Evolutionary conservation across 129 eudicot species (phyloP).

Genomic region (Artemisia annua): DNA sequence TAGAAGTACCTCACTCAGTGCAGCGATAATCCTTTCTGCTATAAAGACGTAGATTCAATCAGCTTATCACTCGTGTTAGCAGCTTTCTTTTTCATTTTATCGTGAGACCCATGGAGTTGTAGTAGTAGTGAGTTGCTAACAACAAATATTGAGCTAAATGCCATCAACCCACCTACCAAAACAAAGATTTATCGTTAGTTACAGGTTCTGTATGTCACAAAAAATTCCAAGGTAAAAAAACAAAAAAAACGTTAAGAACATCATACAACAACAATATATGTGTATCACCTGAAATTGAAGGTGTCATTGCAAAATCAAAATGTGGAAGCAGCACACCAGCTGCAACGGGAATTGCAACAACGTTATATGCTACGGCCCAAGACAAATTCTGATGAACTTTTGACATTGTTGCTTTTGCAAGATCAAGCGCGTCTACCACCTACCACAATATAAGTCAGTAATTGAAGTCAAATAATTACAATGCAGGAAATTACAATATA

Average conservation of each 20-base stretch:
- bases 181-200: constrained; percentile 14
- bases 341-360: constrained; percentile 84
- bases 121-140: constrained; percentile 87
- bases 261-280: background rate
- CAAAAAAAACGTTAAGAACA: background rate
- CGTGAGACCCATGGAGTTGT: constrained; percentile 66
- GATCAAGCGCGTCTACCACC: constrained; percentile 92
- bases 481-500: too few relatives aligned
- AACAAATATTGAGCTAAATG: constrained; percentile 89
- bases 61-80: constrained; percentile 23
- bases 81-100: constrained; percentile 32
- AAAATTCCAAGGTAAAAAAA: background rate
- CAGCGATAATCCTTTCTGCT: background rate
- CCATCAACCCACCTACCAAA: constrained; percentile 88
- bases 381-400: constrained; percentile 90
- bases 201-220: background rate
- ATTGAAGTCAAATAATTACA: background rate
- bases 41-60: constrained; percentile 21
- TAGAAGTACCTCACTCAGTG: constrained; percentile 8
- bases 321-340: constrained; percentile 87
- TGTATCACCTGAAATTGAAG: constrained; percentile 81
- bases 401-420: constrained; percentile 87
- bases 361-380: constrained; percentile 95
- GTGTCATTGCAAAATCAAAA: constrained; percentile 96
- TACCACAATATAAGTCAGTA: constrained; percentile 25